Evolutionary conservation across 495 filamentous ascomycete species (phyloP).

Genomic region (Amniculicola lignicola): DNA sequence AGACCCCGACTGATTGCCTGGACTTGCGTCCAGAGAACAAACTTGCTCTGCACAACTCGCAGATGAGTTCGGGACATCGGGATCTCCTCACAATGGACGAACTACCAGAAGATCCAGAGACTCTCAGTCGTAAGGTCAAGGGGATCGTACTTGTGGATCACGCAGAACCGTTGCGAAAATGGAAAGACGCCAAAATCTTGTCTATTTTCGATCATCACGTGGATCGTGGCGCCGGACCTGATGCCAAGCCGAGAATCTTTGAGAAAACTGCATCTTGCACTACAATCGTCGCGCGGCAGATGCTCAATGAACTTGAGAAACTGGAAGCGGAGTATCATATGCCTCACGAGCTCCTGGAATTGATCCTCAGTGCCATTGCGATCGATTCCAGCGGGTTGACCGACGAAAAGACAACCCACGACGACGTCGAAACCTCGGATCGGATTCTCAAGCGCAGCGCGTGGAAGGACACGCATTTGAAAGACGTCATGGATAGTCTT

Average conservation of each 20-base stretch:
- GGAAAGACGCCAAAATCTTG: slow-evolving; percentile 32
- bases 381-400: slow-evolving; percentile 33
- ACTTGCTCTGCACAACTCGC: slow-evolving; percentile 29
- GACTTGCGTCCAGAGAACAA: slow-evolving; percentile 37
- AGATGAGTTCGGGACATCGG: slow-evolving; percentile 31
- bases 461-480: slow-evolving; percentile 20
- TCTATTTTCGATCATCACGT: slow-evolving; percentile 35
- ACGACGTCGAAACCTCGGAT: slow-evolving; percentile 19
- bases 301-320: slow-evolving; percentile 36
- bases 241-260: slow-evolving; percentile 33
- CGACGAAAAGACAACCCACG: slow-evolving; percentile 10
- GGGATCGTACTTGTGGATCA: slow-evolving; percentile 36
- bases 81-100: slow-evolving; percentile 35
- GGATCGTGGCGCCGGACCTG: slow-evolving; percentile 25
- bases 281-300: slow-evolving; percentile 32
- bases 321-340: slow-evolving; percentile 34
- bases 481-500: slow-evolving; percentile 31
- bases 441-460: slow-evolving; percentile 29
- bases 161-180: slow-evolving; percentile 28
- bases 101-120: slow-evolving; percentile 35
- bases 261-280: slow-evolving; percentile 34
- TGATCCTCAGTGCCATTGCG: slow-evolving; percentile 35
- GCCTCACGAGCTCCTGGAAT: slow-evolving; percentile 36
- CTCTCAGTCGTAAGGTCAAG: slow-evolving; percentile 24
- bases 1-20: slow-evolving; percentile 29